Evolutionary conservation across 1,139 yeast species (phyloP), one percentile per base, ranked within the genome.

Genomic region (Spencermartinsiella ligniputridi): DNA sequence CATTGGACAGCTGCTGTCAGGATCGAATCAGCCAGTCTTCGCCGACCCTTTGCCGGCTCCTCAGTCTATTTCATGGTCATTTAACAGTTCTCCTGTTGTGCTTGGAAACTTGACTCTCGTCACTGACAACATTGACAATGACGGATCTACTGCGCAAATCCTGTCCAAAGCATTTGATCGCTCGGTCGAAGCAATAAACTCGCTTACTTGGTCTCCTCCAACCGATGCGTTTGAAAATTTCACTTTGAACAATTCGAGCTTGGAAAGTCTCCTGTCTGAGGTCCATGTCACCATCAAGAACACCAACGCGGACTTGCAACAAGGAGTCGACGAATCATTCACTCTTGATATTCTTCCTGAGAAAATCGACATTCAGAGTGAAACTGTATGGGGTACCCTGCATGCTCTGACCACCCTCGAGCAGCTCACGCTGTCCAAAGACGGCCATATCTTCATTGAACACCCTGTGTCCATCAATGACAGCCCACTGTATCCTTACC

Each of bases 371-470:
- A 66, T 73, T 32, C 44, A 45, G 2, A 64, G 75, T 3, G 53
- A 47, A 3, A 72, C 75, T 0, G 51, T 61, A 2, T 73, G 76
- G 76, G 78, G 78, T 2, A 71, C 69, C 0, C 56, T 74, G 34
- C 70, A 71, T 53, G 75, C 71, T 0, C 58, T 74, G 11, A 61
- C 66, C 3, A 72, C 78, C 2, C 56, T 74, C 34, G 74, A 71
- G 48, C 78, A 74, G 51, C 46, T 74, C 36, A 56, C 71, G 3
- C 35, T 50, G 3, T 35, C 27, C 15, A 45, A 44, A 12, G 47
- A 41, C 6, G 44, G 42, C 6, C 30, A 36, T 12, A 39, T 35
- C 19, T 45, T 40, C 21, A 53, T 71, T 21, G 75, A 70, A 54
- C 61, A 58, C 35, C 52, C 66, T 1, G 70, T 72, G 6, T 41